Evolutionary conservation across 2,329 filamentous ascomycete genomes (phyloP).

Genomic region (Apiospora hydei): DNA sequence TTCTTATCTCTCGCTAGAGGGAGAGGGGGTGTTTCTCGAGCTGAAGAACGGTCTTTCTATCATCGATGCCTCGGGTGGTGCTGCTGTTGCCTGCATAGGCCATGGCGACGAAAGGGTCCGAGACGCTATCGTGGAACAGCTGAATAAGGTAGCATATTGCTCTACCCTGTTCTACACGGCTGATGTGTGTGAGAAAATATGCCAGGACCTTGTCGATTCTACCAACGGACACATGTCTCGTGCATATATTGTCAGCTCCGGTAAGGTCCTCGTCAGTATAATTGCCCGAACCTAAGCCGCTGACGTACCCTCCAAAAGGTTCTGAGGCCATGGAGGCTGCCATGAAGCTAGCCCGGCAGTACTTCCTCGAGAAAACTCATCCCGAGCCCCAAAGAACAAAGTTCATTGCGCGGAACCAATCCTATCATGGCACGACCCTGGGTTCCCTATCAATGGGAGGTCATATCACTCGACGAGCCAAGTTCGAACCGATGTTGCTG

Average conservation of each 20-base stretch:
- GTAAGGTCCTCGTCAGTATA: constrained; percentile 34
- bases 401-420: constrained; percentile 72
- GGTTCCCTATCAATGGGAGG: constrained; percentile 71
- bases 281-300: neutral
- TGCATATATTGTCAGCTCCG: constrained; percentile 45
- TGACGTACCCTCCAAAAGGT: constrained; percentile 44
- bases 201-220: constrained; percentile 37
- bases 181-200: constrained; percentile 48
- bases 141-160: constrained; percentile 51
- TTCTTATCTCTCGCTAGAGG: constrained; percentile 44
- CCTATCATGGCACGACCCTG: constrained; percentile 77
- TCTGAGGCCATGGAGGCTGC: constrained; percentile 71
- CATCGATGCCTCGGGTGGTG: constrained; percentile 54
- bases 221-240: constrained; percentile 44
- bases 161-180: constrained; percentile 52
- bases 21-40: constrained; percentile 48
- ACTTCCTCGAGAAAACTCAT: constrained; percentile 59
- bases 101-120: constrained; percentile 51
- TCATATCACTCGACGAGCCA: constrained; percentile 64
- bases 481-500: constrained; percentile 69
- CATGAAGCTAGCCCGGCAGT: constrained; percentile 68
- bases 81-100: constrained; percentile 55
- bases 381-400: constrained; percentile 63
- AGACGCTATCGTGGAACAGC: constrained; percentile 49
- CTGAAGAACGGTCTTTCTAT: constrained; percentile 50